Conservation (phyloP, 2,329 filamentous ascomycete species). For the Fusarium xylarioides region DNA sequence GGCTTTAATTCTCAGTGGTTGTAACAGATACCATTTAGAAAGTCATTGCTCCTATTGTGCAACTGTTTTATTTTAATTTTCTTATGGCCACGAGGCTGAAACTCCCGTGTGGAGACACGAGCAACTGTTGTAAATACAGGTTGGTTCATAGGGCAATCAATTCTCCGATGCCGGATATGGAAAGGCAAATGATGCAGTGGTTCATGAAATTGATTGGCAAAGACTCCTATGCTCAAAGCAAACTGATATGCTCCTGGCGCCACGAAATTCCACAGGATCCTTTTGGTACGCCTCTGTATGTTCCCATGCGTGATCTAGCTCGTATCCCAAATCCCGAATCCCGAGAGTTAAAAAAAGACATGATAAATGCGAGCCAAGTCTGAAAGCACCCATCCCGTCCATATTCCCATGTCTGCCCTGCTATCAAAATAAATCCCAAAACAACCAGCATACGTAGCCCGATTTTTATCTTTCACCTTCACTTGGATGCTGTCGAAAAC, state of each 20-base stretch:
- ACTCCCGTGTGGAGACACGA: constrained; percentile 10
- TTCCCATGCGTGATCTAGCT: constrained; percentile 12
- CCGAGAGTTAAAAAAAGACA: constrained; percentile 11
- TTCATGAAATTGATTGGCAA: neutral
- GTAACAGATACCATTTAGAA: neutral
- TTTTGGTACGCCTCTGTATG: constrained; percentile 11
- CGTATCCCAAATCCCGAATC: constrained; percentile 19
- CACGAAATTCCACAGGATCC: neutral
- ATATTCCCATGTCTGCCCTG: neutral
- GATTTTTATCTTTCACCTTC: neutral
- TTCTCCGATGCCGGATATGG: constrained; percentile 21
- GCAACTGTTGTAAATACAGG: constrained; percentile 30
- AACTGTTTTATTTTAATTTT: neutral
- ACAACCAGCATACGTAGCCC: neutral
- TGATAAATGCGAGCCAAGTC: constrained; percentile 1
- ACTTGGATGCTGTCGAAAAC: neutral
- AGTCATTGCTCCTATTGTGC: neutral
- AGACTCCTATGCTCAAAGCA: neutral
- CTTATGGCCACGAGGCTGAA: neutral
- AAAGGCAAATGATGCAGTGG: neutral
- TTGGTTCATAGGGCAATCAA: constrained; percentile 37
- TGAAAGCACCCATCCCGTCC: neutral
- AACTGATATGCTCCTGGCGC: neutral
- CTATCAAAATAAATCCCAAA: constrained; percentile 10
- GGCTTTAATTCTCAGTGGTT: neutral